These are phyloP conservation scores for Tolypocladium endophyticum DNA, from an alignment of 2,329 filamentous ascomycete species.

Conservation along the genomic window DNA sequence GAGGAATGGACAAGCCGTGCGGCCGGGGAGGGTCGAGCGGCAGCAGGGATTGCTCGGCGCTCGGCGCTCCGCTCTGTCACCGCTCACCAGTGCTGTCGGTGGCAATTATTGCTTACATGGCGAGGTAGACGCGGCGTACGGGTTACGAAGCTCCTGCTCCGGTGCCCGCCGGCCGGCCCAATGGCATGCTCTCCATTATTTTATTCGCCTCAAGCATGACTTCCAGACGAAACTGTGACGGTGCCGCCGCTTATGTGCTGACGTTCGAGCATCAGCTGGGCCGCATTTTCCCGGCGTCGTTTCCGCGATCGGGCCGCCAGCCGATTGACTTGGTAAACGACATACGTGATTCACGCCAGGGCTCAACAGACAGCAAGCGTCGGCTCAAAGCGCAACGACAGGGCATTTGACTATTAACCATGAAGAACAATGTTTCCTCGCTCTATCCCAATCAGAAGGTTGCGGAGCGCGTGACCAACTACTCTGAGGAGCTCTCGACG, in stretches of 20 bases:
- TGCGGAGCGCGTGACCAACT: constrained; percentile 22
- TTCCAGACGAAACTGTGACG: background rate
- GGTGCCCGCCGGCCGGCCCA: background rate
- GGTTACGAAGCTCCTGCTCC: background rate
- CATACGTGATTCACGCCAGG: background rate
- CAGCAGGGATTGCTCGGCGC: background rate
- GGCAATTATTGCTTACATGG: background rate
- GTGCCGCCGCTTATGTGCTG: background rate
- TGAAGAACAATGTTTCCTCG: constrained; percentile 19
- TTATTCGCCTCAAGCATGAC: background rate
- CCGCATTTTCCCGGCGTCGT: background rate
- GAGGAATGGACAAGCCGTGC: background rate
- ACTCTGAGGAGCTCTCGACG: constrained; percentile 23
- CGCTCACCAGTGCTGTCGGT: background rate
- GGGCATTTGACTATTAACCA: constrained; percentile 1
- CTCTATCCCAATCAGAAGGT: constrained; percentile 27
- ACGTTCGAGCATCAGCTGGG: background rate
- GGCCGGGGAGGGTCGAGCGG: background rate
- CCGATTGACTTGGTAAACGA: background rate
- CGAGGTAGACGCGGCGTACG: background rate
- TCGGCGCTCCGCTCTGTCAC: background rate
- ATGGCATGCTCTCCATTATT: background rate
- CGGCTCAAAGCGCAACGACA: background rate
- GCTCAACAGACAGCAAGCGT: background rate
- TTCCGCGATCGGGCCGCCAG: background rate